Evolutionary conservation across 202 grass and related monocot species (phyloP), one percentile per base, ranked within the genome.

Genomic region (Dendrocalamus latiflorus): DNA sequence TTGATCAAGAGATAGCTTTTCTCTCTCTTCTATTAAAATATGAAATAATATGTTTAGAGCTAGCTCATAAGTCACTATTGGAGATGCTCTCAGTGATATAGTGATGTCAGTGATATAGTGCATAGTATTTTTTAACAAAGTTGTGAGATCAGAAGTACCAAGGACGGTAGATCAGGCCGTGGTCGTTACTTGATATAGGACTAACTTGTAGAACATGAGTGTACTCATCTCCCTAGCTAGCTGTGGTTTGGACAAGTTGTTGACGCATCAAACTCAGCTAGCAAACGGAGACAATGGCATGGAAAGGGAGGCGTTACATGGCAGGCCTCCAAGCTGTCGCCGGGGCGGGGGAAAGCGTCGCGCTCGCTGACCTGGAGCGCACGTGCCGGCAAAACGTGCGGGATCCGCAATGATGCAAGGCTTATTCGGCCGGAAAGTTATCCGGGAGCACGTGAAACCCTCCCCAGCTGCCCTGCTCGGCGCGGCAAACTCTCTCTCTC

Each of bases 301-400:
- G 30, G 30, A 6, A 42, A 39, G 8, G 9, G 16, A 41, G 57
- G 9, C 25, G 16, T 4, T 25, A 17, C 61, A 49, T 22, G 70
- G 48, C 70, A 51, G 15, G 43, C 15, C 3, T 50, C 21, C 56
- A 4, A 72, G 68, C 58, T 86, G 84, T 74, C 68, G 58, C 68
- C 76, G 45, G 76, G 28, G 18, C 21, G 47, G 75, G 55, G 17
- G 20, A 61, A 54, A 26, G 69, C 14, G 74, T 47, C 16, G 74
- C 11, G 17, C 24, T 12, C 8, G 11, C 7, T 61, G 60, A 81
- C 41, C 50, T 81, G 70, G 70, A 42, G 15, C 69, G 70, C 69
- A 49, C 74, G 58, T 66, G 80, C 24, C 48, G 39, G 26, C 55
- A 41, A 49, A 74, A 73, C 74, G 80, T 88, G 86, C 49, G 58